These are phyloP conservation scores for Lactuca saligna DNA, from an alignment of 129 eudicot species.

Conservation along the genomic window DNA sequence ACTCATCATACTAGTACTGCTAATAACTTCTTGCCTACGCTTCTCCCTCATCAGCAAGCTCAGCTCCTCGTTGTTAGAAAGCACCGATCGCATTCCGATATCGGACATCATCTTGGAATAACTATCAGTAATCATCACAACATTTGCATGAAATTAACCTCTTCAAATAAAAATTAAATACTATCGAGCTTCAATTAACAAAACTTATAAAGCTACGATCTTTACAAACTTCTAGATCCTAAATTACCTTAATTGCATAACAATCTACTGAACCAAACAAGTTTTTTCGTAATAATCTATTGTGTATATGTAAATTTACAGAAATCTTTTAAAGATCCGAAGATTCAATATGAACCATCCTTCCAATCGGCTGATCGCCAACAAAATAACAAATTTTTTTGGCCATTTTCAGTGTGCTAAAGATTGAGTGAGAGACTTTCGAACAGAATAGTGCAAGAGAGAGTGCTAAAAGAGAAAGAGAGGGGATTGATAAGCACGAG, in stretches of 20 bases:
- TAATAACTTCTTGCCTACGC: slow-evolving; percentile 43
- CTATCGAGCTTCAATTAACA: slow-evolving; percentile 2
- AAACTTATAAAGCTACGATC: slow-evolving; percentile 18
- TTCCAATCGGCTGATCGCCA: slow-evolving; percentile 14
- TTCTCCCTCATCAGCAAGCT: slow-evolving; percentile 60
- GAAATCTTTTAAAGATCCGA: slow-evolving; percentile 1
- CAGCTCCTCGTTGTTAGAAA: slow-evolving; percentile 53
- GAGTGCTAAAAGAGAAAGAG: slow-evolving; percentile 17
- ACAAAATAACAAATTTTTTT: neutral
- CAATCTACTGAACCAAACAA: slow-evolving; percentile 13
- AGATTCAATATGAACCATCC: slow-evolving; percentile 3
- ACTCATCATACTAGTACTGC: slow-evolving; percentile 13
- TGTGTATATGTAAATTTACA: slow-evolving; percentile 7
- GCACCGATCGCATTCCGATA: slow-evolving; percentile 60
- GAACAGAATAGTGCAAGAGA: slow-evolving; percentile 25
- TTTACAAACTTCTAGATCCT: slow-evolving; percentile 1
- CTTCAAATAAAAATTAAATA: slow-evolving; percentile 24
- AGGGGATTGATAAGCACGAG: slow-evolving; percentile 57
- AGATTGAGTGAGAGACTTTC: slow-evolving; percentile 25
- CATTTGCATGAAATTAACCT: slow-evolving; percentile 8
- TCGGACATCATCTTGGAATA: slow-evolving; percentile 72
- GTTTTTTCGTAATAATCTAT: slow-evolving; percentile 6
- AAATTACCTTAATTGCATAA: slow-evolving; percentile 16
- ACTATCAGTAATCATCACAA: slow-evolving; percentile 58
- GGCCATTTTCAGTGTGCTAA: slow-evolving; percentile 34